Percentiles rank a stretch among this genome's conserved stretches.
phyloP scores from a whole-genome alignment of 345 rosid species.

The Rubroshorea leprosula region DNA sequence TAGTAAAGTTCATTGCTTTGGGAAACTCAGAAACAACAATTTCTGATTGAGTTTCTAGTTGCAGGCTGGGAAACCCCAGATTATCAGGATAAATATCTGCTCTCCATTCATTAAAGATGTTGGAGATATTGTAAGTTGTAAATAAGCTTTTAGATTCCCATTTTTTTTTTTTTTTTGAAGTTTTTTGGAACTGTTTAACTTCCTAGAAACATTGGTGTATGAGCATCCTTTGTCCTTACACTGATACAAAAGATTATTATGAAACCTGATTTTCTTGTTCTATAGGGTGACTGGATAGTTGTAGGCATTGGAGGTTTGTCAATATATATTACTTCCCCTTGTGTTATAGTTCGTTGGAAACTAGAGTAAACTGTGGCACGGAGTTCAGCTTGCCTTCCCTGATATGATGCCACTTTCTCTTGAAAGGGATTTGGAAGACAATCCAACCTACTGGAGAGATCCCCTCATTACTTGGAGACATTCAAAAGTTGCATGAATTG shows the following conservation, averaged over 20 bases:
- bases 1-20: slow-evolving; percentile 5
- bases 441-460: slow-evolving; percentile 55
- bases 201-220: neutral
- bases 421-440: slow-evolving; percentile 78
- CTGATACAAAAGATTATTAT: slow-evolving; percentile 2
- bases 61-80: slow-evolving; percentile 70
- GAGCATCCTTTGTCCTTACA: neutral
- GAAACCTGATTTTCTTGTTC: neutral
- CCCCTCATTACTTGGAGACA: slow-evolving; percentile 52
- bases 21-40: neutral
- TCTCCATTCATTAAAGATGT: slow-evolving; percentile 47
- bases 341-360: too few species aligned
- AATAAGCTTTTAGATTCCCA: neutral
- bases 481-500: slow-evolving; percentile 57
- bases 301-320: neutral
- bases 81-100: slow-evolving; percentile 71
- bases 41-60: slow-evolving; percentile 26
- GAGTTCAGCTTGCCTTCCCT: slow-evolving; percentile 14
- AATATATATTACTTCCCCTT: too few species aligned
- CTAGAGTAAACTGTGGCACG: neutral
- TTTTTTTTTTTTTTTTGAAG: slow-evolving; percentile 7
- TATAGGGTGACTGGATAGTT: neutral
- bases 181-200: slow-evolving; percentile 2
- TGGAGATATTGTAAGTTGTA: slow-evolving; percentile 53
- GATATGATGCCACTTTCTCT: slow-evolving; percentile 14